These are phyloP conservation scores for Plantago lanceolata DNA, from an alignment of 305 asterid species.

Conservation along the genomic window DNA sequence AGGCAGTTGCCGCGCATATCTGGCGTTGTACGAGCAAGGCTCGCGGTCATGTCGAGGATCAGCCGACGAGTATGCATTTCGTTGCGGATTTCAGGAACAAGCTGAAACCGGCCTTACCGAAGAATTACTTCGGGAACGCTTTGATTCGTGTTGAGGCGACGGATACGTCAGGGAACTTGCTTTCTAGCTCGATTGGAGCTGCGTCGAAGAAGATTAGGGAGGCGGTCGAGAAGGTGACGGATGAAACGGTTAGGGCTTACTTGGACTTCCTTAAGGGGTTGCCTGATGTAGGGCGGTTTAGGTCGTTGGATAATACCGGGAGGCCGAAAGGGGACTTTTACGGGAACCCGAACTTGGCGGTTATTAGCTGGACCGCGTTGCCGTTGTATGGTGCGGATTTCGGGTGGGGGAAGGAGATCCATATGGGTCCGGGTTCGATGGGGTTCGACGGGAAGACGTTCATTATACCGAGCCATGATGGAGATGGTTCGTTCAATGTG, in stretches of 20 bases:
- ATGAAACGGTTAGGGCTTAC: conserved; percentile 36
- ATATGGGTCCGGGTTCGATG: conserved; percentile 37
- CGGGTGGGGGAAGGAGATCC: conserved; percentile 57
- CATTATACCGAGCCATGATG: conserved; percentile 28
- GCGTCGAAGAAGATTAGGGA: conserved; percentile 38
- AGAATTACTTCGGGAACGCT: conserved; percentile 23
- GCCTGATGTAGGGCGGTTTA: conserved; percentile 30
- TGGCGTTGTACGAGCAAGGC: conserved; percentile 42
- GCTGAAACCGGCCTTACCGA: conserved; percentile 20
- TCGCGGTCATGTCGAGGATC: conserved; percentile 28
- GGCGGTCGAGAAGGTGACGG: conserved; percentile 35
- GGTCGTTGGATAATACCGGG: conserved; percentile 32
- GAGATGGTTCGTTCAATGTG: conserved; percentile 35
- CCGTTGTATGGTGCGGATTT: conserved; percentile 44
- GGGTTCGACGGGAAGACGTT: conserved; percentile 39
- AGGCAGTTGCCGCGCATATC: conserved; percentile 42
- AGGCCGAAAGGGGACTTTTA: conserved; percentile 32
- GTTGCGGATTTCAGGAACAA: conserved; percentile 19
- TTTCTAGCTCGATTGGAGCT: conserved; percentile 29
- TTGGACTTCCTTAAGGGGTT: conserved; percentile 35
- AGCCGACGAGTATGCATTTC: conserved; percentile 18
- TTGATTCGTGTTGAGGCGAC: conserved; percentile 21
- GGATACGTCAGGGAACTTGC: conserved; percentile 38
- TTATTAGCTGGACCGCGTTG: conserved; percentile 40
- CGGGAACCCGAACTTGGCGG: conserved; percentile 52